phyloP scores from a whole-genome alignment of 2,329 filamentous ascomycete species.

The Neofusicoccum cordaticola region DNA sequence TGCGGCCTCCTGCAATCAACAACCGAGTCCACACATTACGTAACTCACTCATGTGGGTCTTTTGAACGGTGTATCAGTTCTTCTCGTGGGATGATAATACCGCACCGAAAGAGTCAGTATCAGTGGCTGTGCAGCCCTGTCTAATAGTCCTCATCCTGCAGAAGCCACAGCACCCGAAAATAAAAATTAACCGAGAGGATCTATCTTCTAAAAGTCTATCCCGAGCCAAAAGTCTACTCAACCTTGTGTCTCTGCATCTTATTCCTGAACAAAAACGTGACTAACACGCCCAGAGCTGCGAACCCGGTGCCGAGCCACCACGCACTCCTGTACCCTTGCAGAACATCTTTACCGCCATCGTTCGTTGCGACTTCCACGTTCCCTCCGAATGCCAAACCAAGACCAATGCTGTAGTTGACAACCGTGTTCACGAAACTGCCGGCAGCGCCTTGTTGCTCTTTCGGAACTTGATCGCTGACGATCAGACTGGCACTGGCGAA shows the following conservation, averaged over 20 bases:
- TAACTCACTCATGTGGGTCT: too few species aligned
- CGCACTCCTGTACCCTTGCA: background rate
- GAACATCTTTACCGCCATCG: background rate
- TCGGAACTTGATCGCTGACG: constrained; percentile 27
- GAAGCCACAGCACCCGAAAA: too few species aligned
- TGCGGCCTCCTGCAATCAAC: too few species aligned
- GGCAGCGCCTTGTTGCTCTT: constrained; percentile 29
- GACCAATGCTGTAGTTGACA: constrained; percentile 66
- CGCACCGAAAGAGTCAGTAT: too few species aligned
- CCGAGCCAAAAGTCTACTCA: too few species aligned
- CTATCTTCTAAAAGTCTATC: too few species aligned
- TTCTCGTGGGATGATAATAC: too few species aligned
- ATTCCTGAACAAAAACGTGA: background rate
- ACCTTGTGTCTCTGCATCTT: background rate
- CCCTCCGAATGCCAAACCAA: constrained; percentile 64
- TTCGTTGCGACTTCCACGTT: constrained; percentile 51
- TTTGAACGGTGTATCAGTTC: too few species aligned
- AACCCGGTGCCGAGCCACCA: background rate
- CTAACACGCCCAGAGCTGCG: background rate
- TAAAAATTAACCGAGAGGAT: too few species aligned
- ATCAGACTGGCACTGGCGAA: constrained; percentile 29
- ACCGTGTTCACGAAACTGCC: constrained; percentile 54
- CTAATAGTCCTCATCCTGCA: too few species aligned
- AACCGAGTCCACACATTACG: too few species aligned
- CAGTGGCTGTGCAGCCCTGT: too few species aligned